Evolutionary conservation across 2,329 filamentous ascomycete species (phyloP).

Genomic region (Aspergillus sclerotialis): DNA sequence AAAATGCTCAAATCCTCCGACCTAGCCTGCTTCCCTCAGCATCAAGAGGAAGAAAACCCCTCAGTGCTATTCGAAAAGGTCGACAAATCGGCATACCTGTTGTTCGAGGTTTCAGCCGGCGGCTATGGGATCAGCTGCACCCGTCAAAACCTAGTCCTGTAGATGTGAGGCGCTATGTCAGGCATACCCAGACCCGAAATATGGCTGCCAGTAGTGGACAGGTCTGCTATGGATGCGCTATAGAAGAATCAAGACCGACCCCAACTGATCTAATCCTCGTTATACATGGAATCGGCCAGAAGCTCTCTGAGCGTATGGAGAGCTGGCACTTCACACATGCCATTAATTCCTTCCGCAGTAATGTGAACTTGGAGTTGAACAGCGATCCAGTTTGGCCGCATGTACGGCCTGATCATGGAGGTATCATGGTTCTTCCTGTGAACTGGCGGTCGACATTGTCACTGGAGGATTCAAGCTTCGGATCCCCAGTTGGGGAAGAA

Average conservation of each 20-base stretch:
- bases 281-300: constrained; percentile 93
- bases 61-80: constrained; percentile 79
- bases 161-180: constrained; percentile 36
- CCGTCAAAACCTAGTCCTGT: constrained; percentile 40
- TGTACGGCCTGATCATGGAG: constrained; percentile 69
- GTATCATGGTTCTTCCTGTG: constrained; percentile 87
- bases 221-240: constrained; percentile 50
- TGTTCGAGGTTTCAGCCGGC: constrained; percentile 79
- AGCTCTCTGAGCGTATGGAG: constrained; percentile 87
- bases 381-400: constrained; percentile 67
- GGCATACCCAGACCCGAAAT: constrained; percentile 29
- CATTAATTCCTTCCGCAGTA: constrained; percentile 81
- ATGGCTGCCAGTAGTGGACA: constrained; percentile 18
- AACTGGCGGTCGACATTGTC: constrained; percentile 90
- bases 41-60: constrained; percentile 73
- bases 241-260: constrained; percentile 57
- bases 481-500: constrained; percentile 43
- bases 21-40: constrained; percentile 77
- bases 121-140: constrained; percentile 68
- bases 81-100: constrained; percentile 76
- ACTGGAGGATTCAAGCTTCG: constrained; percentile 70
- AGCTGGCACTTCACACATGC: constrained; percentile 97
- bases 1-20: constrained; percentile 75
- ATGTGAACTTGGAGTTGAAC: constrained; percentile 76
- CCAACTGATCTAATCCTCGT: constrained; percentile 86